Percentiles rank a stretch among this genome's conserved stretches.
Evolutionary conservation across 768 basidiomycete genomes (phyloP).

Genomic region (Cystobasidium ongulense): DNA sequence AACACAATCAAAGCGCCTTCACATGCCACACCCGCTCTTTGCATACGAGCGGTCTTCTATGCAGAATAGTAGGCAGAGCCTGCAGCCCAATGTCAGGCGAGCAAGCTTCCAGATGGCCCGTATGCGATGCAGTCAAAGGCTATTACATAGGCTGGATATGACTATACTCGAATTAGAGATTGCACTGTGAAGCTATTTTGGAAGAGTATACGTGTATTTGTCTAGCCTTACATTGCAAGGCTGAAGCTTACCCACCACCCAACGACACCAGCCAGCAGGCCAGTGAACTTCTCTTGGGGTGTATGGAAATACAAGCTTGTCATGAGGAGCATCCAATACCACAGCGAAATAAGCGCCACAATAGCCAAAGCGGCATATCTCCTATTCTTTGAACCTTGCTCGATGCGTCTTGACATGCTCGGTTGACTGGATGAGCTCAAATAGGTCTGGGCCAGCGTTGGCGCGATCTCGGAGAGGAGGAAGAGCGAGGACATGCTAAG

Average conservation of each 20-base stretch:
- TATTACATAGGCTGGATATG: no score
- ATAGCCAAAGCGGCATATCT: constrained; percentile 4
- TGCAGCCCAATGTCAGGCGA: no score
- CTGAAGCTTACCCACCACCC: constrained; percentile 29
- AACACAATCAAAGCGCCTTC: no score
- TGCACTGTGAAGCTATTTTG: not conserved
- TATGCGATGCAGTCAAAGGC: no score
- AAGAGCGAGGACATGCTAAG: constrained; percentile 71
- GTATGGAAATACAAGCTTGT: constrained; percentile 88
- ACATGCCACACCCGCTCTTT: no score
- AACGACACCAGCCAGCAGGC: constrained; percentile 49
- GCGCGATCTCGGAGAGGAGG: constrained; percentile 64
- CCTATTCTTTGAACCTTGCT: not conserved
- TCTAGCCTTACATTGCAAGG: not conserved
- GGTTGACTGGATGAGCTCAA: not conserved
- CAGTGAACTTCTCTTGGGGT: constrained; percentile 75
- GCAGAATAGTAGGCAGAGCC: no score
- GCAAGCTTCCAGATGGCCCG: no score
- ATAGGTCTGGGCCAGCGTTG: constrained; percentile 39
- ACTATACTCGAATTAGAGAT: no score
- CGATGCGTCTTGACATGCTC: not conserved
- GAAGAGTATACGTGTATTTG: not conserved
- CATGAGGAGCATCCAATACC: constrained; percentile 66
- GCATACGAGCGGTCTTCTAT: no score
- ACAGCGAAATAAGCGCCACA: constrained; percentile 46